A percentile compares a stretch with the other conserved stretches of the same genome.
These are phyloP conservation scores for Candida boidinii DNA, from an alignment of 805 yeast species.

Conservation along the genomic window DNA sequence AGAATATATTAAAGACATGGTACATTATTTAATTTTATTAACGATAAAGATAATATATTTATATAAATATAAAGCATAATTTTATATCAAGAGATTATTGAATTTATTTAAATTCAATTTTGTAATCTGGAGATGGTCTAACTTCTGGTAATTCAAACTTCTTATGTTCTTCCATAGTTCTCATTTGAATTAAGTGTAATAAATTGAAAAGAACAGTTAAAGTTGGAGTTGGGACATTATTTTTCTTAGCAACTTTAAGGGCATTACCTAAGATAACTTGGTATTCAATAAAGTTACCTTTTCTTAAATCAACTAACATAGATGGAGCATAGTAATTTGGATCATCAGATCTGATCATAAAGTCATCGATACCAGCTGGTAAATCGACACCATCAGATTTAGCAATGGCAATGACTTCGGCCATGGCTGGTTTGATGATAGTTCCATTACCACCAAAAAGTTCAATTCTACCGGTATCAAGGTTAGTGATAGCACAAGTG, in stretches of 20 bases:
- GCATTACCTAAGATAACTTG: conserved; percentile 36
- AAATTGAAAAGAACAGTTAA: conserved; percentile 18
- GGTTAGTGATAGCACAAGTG: conserved; percentile 31
- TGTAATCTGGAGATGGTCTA: conserved; percentile 19
- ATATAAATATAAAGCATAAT: too few species aligned
- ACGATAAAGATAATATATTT: too few species aligned
- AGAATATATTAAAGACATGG: too few species aligned
- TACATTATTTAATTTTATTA: too few species aligned
- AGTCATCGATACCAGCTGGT: conserved; percentile 24
- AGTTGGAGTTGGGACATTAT: conserved; percentile 23
- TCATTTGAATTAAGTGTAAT: conserved; percentile 22
- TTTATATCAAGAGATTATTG: too few species aligned
- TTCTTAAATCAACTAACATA: conserved; percentile 37
- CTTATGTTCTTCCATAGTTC: conserved; percentile 22
- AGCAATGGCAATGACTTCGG: conserved; percentile 36
- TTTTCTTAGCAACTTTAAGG: conserved; percentile 20
- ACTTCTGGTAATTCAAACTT: conserved; percentile 20
- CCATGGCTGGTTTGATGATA: conserved; percentile 32
- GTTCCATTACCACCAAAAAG: conserved; percentile 20
- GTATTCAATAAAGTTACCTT: conserved; percentile 33
- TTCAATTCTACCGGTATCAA: conserved; percentile 30
- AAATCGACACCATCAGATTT: conserved; percentile 36
- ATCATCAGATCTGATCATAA: conserved; percentile 32
- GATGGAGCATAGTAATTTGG: conserved; percentile 35
- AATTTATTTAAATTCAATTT: conserved; percentile 1